phyloP scores from a whole-genome alignment of 2,329 filamentous ascomycete genomes.

The Rutstroemia sydowiana region DNA sequence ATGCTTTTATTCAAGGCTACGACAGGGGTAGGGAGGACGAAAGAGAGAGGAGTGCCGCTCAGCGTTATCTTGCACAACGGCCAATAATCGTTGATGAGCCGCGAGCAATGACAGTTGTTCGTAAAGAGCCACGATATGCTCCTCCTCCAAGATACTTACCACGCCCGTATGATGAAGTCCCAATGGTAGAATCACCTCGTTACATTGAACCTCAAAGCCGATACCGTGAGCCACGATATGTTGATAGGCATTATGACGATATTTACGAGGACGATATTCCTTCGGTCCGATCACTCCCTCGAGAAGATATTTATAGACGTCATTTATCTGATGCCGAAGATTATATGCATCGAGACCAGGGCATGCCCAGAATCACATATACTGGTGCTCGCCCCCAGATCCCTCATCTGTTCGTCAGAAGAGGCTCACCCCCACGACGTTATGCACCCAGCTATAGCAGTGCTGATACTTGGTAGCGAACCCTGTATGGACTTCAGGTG shows the following conservation, averaged over 20 bases:
- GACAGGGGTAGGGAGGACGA: slow-evolving; percentile 23
- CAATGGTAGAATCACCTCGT: slow-evolving; percentile 1
- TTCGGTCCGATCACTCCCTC: background rate
- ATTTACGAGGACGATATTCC: background rate
- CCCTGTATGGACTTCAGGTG: too few species aligned
- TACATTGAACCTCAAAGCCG: slow-evolving; percentile 4
- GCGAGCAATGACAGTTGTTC: slow-evolving; percentile 3
- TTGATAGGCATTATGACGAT: background rate
- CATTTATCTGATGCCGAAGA: background rate
- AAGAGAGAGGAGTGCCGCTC: slow-evolving; percentile 12
- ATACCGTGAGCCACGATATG: slow-evolving; percentile 2
- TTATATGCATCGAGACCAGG: background rate
- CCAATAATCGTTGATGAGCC: slow-evolving; percentile 3
- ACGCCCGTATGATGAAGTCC: slow-evolving; percentile 11
- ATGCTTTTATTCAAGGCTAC: slow-evolving; percentile 17
- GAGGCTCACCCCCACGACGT: slow-evolving; percentile 2
- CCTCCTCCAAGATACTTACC: background rate
- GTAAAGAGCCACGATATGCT: slow-evolving; percentile 2
- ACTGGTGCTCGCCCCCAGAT: slow-evolving; percentile 8
- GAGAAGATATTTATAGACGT: slow-evolving; percentile 5
- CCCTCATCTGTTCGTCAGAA: background rate
- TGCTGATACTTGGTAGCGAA: background rate
- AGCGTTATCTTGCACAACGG: slow-evolving; percentile 12
- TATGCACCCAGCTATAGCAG: slow-evolving; percentile 6
- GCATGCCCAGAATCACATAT: background rate